phyloP scores from a whole-genome alignment of 2,329 filamentous ascomycete genomes.

The Hypoxylon sp. region DNA sequence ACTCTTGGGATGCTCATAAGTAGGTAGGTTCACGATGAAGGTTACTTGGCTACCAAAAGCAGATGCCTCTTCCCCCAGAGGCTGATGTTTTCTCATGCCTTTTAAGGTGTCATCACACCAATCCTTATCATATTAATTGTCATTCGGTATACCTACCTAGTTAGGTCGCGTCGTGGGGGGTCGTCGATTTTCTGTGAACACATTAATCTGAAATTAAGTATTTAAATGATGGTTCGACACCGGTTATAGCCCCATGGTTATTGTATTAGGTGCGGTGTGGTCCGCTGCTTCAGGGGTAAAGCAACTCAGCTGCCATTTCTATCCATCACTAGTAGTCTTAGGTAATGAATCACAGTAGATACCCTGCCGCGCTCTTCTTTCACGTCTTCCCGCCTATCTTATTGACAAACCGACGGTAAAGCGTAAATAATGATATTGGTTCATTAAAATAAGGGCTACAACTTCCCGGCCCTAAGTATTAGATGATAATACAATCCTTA shows the following conservation, averaged over 20 bases:
- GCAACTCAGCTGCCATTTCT: background rate
- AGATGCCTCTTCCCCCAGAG: conserved; percentile 9
- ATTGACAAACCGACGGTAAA: background rate
- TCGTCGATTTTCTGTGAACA: conserved; percentile 2
- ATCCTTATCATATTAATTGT: conserved; percentile 26
- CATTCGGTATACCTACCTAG: conserved; percentile 5
- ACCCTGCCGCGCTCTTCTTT: background rate
- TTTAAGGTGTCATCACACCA: conserved; percentile 7
- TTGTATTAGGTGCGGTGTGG: background rate
- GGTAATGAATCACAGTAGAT: conserved; percentile 6
- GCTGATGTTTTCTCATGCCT: conserved; percentile 11
- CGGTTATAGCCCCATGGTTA: conserved; percentile 11
- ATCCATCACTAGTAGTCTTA: conserved; percentile 1
- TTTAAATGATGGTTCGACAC: conserved; percentile 3
- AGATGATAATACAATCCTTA: background rate
- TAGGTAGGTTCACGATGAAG: background rate
- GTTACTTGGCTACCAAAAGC: conserved; percentile 9
- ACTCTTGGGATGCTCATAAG: background rate
- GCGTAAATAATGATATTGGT: conserved; percentile 9
- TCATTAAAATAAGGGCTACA: conserved; percentile 15
- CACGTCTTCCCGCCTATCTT: background rate
- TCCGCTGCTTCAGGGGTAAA: conserved; percentile 3
- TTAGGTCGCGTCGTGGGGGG: conserved; percentile 25
- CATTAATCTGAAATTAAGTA: conserved; percentile 8
- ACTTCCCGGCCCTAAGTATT: background rate